Conservation (phyloP, 2,329 filamentous ascomycete species). For the Periconia sp. region DNA sequence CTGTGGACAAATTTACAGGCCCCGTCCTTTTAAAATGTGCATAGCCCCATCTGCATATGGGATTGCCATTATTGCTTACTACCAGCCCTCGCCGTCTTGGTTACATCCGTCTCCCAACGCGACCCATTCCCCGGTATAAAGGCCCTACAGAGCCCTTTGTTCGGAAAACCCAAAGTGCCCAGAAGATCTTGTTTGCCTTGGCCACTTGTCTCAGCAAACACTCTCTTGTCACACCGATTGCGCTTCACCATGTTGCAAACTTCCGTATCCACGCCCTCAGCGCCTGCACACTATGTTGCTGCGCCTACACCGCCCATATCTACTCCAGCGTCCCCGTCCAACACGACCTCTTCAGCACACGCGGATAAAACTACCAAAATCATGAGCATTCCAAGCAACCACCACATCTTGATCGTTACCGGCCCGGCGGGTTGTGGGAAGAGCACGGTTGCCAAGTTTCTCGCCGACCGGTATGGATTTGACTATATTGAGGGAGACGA, state of each 20-base stretch:
- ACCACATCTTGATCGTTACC: conserved; percentile 60
- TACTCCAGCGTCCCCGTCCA: conserved; percentile 30
- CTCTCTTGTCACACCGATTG: conserved; percentile 3
- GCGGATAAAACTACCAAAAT: conserved; percentile 15
- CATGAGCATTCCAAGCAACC: conserved; percentile 45
- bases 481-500: conserved; percentile 60
- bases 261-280: conserved; percentile 32
- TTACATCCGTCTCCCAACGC: conserved; percentile 31
- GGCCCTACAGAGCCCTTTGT: conserved; percentile 15
- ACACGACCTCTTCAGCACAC: conserved; percentile 22
- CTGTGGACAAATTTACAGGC: conserved; percentile 30
- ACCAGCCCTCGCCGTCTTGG: conserved; percentile 18
- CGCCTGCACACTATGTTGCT: conserved; percentile 36
- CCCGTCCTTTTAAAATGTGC: conserved; percentile 29
- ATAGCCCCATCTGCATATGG: conserved; percentile 26
- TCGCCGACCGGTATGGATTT: conserved; percentile 51
- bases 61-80: conserved; percentile 29
- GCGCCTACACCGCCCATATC: conserved; percentile 39
- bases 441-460: conserved; percentile 56
- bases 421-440: conserved; percentile 62
- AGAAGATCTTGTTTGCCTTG: conserved; percentile 12
- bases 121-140: conserved; percentile 29
- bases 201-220: conserved; percentile 1
- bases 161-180: conserved; percentile 8
- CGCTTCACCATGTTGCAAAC: conserved; percentile 42